Evolutionary conservation across 2,329 filamentous ascomycete species (phyloP).

Genomic region (Davidsoniella australis): DNA sequence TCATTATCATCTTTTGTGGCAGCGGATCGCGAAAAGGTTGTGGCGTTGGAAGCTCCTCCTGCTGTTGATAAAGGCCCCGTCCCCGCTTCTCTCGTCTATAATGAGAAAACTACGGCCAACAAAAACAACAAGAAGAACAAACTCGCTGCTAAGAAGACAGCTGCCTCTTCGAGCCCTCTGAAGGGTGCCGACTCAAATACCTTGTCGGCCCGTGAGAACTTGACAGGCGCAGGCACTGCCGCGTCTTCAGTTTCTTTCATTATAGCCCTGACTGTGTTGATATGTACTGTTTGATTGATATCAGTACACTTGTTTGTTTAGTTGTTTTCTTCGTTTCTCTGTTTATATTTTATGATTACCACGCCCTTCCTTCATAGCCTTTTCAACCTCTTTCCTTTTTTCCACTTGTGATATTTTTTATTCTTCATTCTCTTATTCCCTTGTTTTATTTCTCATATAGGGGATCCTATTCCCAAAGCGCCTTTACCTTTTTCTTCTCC

Average conservation of each 20-base stretch:
- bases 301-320: neutral
- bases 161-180: too few species aligned
- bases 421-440: neutral
- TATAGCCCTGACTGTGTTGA: constrained; percentile 11
- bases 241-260: constrained; percentile 11
- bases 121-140: too few species aligned
- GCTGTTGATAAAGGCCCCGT: too few species aligned
- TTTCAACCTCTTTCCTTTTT: neutral
- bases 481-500: neutral
- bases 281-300: constrained; percentile 10
- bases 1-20: too few species aligned
- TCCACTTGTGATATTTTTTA: neutral
- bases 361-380: neutral
- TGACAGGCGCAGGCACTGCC: constrained; percentile 4
- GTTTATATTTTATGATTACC: neutral
- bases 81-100: too few species aligned
- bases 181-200: too few species aligned
- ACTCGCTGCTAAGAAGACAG: too few species aligned
- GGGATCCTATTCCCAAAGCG: neutral
- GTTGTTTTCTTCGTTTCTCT: neutral
- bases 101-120: too few species aligned
- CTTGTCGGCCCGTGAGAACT: constrained; percentile 1
- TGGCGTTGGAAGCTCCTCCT: too few species aligned
- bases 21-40: too few species aligned
- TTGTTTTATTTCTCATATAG: neutral